Conservation (phyloP, 2,329 filamentous ascomycete genomes). For the Colletotrichum viniferum region DNA sequence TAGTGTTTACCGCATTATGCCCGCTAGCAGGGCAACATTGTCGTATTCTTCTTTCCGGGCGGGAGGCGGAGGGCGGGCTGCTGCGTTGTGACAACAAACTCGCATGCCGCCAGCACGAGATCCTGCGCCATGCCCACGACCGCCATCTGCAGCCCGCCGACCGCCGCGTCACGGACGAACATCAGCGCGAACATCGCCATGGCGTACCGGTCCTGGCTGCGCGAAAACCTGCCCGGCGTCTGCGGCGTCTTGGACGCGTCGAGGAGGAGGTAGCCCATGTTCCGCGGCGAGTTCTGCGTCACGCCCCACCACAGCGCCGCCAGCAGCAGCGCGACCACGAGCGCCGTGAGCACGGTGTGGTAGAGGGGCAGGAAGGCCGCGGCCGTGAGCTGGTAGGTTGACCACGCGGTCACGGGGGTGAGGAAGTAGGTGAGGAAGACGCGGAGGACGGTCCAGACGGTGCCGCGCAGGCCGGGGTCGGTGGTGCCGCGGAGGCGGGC, state of each 20-base stretch:
- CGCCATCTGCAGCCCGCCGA: slow-evolving; percentile 64
- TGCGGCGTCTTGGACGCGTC: slow-evolving; percentile 59
- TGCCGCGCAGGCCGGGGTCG: not conserved
- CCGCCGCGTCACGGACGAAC: slow-evolving; percentile 67
- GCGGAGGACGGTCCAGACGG: slow-evolving; percentile 58
- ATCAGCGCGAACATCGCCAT: slow-evolving; percentile 67
- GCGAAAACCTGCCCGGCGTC: slow-evolving; percentile 58
- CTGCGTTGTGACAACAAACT: no score
- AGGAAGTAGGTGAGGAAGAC: slow-evolving; percentile 79
- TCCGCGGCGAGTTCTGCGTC: slow-evolving; percentile 23
- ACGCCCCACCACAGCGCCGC: slow-evolving; percentile 31
- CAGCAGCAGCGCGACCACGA: slow-evolving; percentile 25
- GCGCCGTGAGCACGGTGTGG: slow-evolving; percentile 35
- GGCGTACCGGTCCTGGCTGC: slow-evolving; percentile 66
- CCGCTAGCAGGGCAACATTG: no score
- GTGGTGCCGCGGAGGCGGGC: slow-evolving; percentile 37
- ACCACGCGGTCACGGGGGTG: slow-evolving; percentile 71
- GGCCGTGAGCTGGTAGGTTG: slow-evolving; percentile 68
- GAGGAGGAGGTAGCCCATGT: slow-evolving; percentile 32
- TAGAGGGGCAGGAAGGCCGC: slow-evolving; percentile 20
- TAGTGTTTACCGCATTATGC: no score
- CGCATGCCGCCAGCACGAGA: slow-evolving; percentile 72
- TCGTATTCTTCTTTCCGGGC: no score
- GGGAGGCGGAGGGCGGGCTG: no score
- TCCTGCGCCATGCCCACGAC: slow-evolving; percentile 73